phyloP scores from a whole-genome alignment of 371 early-diverging fungal genomes.

The Mortierella sp. region DNA sequence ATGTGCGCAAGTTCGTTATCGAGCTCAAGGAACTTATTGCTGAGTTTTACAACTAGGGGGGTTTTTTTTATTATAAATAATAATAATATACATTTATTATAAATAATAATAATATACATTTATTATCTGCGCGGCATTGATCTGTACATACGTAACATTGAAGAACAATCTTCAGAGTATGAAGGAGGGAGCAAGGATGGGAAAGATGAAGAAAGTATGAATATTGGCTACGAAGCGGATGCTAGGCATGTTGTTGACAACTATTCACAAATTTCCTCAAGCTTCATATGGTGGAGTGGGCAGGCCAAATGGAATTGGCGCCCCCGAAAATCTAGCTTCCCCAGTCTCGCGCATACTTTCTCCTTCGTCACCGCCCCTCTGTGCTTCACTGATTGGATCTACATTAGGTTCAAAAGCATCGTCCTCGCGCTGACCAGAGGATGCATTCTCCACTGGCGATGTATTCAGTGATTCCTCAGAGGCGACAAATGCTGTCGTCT shows the following conservation, averaged over 20 bases:
- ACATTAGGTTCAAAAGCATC: neutral
- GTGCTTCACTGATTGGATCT: neutral
- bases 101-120: neutral
- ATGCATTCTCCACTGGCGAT: neutral
- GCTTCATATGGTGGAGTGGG: conserved; percentile 25
- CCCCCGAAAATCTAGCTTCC: neutral
- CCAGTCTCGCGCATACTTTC: neutral
- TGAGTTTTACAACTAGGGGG: conserved; percentile 48
- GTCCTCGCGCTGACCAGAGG: neutral
- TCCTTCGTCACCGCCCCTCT: neutral
- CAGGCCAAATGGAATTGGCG: neutral
- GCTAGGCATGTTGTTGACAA: neutral
- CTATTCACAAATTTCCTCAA: conserved; percentile 1
- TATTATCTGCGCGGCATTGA: too few relatives aligned
- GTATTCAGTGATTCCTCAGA: neutral
- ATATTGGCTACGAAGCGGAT: neutral
- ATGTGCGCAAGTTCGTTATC: conserved; percentile 70
- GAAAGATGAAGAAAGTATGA: neutral
- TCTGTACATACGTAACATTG: too few relatives aligned
- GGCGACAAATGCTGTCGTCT: neutral
- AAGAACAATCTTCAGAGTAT: neutral
- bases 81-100: neutral
- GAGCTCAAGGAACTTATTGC: conserved; percentile 63
- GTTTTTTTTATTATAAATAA: neutral
- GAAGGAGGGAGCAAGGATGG: neutral